Evolutionary conservation across 805 yeast genomes (phyloP), one percentile per base, ranked within the genome.

Genomic region (Lipomyces orientalis): DNA sequence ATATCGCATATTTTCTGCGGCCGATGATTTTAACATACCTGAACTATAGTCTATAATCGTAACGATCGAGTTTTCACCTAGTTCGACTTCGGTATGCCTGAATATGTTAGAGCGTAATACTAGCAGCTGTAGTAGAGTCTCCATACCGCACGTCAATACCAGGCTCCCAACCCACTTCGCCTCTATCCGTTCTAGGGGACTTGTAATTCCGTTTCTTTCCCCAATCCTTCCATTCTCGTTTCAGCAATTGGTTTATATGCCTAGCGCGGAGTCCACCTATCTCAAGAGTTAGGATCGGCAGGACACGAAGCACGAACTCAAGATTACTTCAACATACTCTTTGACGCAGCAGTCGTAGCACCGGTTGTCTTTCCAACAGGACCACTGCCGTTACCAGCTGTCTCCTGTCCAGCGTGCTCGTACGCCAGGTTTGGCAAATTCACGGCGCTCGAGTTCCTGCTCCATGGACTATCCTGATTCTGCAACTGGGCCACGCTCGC

Each of bases 11-110:
- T 2, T 25, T 25, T n/a, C 3, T 1, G 16, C 37, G 2, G 39
- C 19, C 22, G 4, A 14, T n/a, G 16, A 35, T 14, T 14, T 14
- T 3, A 25, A 34, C 39, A 19, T 55, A 31, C 57, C 67, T 61
- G 79, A 75, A 33, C 81, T 79, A 74, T 86, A 86, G 72, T 86
- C 90, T 0, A 86, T 82, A 4, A 86, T 76, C 0, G 88, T 85
- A 6, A 86, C 80, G 0, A 83, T 80, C 0, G 89, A 85, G 0
- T 88, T 88, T 2, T 84, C 80, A 0, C 81, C 80, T n/a, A 86
- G 74, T 8, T 84, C 80, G 4, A 87, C 87, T 29, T 79, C 81
- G 0, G 88, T 86, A 0, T 68, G 84, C n/a, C 49, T 39, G n/a
- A 14, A 4, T 12, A 39, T 16, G 29, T 25, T 25, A 25, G 29